These are phyloP conservation scores for Arthrinium phaeospermum DNA, from an alignment of 2,329 filamentous ascomycete species.

Conservation along the genomic window DNA sequence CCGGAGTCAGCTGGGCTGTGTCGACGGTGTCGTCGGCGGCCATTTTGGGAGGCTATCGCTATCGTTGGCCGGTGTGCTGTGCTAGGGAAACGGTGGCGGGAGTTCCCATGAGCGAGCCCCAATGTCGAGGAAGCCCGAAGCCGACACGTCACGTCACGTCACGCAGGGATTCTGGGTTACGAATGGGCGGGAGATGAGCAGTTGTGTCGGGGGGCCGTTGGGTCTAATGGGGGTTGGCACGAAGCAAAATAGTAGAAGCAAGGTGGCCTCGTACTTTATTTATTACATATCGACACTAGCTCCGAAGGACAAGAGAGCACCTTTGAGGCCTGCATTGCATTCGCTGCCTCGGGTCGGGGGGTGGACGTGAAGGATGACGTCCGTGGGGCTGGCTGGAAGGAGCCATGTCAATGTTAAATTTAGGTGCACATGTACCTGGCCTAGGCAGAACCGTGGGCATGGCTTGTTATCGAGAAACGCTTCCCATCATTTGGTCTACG, in stretches of 20 bases:
- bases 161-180: neutral
- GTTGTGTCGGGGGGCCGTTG: neutral
- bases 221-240: neutral
- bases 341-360: neutral
- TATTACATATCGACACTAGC: neutral
- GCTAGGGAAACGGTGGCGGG: neutral
- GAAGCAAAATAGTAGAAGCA: neutral
- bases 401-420: constrained; percentile 1
- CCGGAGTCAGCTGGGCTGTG: constrained; percentile 72
- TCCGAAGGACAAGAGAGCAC: neutral
- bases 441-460: neutral
- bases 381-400: constrained; percentile 3
- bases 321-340: neutral
- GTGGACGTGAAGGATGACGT: constrained; percentile 16
- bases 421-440: constrained; percentile 3
- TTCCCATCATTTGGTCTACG: neutral
- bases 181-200: neutral
- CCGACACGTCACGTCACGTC: neutral
- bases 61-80: neutral
- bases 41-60: constrained; percentile 39
- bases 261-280: constrained; percentile 6
- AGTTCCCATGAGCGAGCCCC: neutral
- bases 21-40: constrained; percentile 57
- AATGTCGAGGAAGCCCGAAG: neutral
- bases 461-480: neutral